phyloP scores from a whole-genome alignment of 108 stramenopile genomes.

The Fragilariopsis cylindrus region DNA sequence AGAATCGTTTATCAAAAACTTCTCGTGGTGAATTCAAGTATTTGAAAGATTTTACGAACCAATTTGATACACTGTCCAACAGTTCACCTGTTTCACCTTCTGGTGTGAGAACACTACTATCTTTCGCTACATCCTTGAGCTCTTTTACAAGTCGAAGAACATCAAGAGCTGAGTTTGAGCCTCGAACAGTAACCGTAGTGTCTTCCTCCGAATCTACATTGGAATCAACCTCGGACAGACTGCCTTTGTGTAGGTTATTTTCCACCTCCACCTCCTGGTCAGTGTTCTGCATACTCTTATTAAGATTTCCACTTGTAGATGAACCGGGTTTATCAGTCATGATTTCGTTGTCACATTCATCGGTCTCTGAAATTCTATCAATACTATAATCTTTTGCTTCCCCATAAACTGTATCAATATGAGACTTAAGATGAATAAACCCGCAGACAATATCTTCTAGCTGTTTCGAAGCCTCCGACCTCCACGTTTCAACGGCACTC shows the following conservation, averaged over 20 bases:
- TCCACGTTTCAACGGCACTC: constrained; percentile 47
- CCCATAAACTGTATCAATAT: constrained; percentile 34
- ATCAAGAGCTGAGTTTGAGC: constrained; percentile 11
- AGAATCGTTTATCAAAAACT: constrained; percentile 57
- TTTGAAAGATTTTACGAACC: constrained; percentile 48
- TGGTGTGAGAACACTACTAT: constrained; percentile 41
- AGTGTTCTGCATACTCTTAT: not conserved
- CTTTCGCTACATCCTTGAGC: constrained; percentile 44
- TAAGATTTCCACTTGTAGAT: not conserved
- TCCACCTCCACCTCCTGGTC: not conserved
- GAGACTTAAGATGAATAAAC: constrained; percentile 47
- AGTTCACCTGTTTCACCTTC: constrained; percentile 52
- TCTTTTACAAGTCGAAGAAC: constrained; percentile 41
- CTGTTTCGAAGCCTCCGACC: constrained; percentile 38
- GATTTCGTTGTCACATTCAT: constrained; percentile 13
- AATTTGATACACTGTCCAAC: constrained; percentile 51
- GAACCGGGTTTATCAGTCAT: not conserved
- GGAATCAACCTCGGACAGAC: not conserved
- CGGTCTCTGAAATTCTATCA: constrained; percentile 4
- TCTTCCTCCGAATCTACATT: constrained; percentile 21
- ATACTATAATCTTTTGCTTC: constrained; percentile 28
- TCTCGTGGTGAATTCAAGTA: constrained; percentile 48
- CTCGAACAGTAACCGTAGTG: not conserved
- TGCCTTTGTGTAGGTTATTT: not conserved
- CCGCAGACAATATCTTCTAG: constrained; percentile 50